Percentiles rank a stretch among this genome's conserved stretches.
phyloP scores from a whole-genome alignment of 768 basidiomycete genomes.

The Postia placenta region DNA sequence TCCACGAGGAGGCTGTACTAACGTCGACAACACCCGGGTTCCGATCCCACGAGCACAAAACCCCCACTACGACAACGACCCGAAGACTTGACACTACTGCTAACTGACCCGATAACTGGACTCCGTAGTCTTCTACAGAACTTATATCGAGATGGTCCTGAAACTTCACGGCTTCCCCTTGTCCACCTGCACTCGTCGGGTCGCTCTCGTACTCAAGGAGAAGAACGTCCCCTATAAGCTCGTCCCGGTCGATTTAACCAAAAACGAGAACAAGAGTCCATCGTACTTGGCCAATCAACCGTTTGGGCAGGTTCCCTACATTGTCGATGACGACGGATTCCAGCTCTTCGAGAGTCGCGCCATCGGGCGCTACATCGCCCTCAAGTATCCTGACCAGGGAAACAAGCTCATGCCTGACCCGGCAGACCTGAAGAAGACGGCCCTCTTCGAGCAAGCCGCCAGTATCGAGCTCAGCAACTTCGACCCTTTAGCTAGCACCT shows the following conservation, averaged over 20 bases:
- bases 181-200: conserved; percentile 48
- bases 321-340: conserved; percentile 52
- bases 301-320: conserved; percentile 57
- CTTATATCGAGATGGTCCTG: too few relatives aligned
- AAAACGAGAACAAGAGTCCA: conserved; percentile 40
- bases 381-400: conserved; percentile 45
- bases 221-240: conserved; percentile 52
- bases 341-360: conserved; percentile 63
- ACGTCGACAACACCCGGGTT: too few relatives aligned
- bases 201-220: conserved; percentile 47
- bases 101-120: too few relatives aligned
- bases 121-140: too few relatives aligned
- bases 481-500: conserved; percentile 36
- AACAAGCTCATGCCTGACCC: conserved; percentile 41
- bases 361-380: conserved; percentile 52
- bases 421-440: conserved; percentile 28
- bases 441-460: conserved; percentile 35
- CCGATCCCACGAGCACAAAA: too few relatives aligned
- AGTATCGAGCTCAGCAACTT: conserved; percentile 51
- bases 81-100: too few relatives aligned
- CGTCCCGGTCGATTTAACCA: conserved; percentile 34
- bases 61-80: too few relatives aligned
- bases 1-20: too few relatives aligned
- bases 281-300: conserved; percentile 48
- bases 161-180: conserved; percentile 26